Evolutionary conservation across 305 asterid genomes (phyloP).

Genomic region (Rubia tinctorum): DNA sequence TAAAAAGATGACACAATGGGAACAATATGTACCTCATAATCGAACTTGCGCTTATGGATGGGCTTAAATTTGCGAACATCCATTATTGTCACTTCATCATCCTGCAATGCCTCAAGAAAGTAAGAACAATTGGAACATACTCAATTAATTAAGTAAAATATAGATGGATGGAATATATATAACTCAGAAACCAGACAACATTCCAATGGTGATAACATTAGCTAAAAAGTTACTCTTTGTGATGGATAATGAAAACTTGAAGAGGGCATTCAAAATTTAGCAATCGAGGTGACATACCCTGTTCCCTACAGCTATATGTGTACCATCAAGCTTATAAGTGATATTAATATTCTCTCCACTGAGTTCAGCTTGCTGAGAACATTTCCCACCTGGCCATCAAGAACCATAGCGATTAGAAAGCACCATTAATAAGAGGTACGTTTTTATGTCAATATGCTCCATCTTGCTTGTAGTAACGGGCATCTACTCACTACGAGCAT

Average conservation of each 20-base stretch:
- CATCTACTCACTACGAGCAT: slow-evolving; percentile 84
- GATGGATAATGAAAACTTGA: slow-evolving; percentile 4
- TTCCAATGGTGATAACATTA: neutral
- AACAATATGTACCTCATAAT: slow-evolving; percentile 69
- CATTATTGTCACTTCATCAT: slow-evolving; percentile 90
- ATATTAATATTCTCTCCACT: slow-evolving; percentile 98
- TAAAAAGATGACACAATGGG: neutral
- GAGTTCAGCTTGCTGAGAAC: slow-evolving; percentile 93
- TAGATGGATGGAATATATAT: neutral
- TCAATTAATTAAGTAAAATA: neutral
- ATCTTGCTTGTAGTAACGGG: slow-evolving; percentile 1
- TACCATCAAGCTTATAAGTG: slow-evolving; percentile 95
- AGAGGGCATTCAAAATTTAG: neutral
- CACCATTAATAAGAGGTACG: neutral
- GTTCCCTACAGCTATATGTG: slow-evolving; percentile 95
- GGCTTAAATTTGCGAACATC: slow-evolving; percentile 97
- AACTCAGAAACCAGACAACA: neutral
- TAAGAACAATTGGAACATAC: slow-evolving; percentile 7
- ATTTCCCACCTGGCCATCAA: slow-evolving; percentile 72
- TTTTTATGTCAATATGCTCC: neutral
- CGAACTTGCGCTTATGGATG: slow-evolving; percentile 93
- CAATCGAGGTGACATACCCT: slow-evolving; percentile 46
- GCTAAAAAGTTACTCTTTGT: neutral
- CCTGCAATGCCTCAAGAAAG: slow-evolving; percentile 45
- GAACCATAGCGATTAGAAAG: neutral